A percentile compares a stretch with the other conserved stretches of the same genome.
These are phyloP conservation scores for Aureoboletus auriporus DNA, from an alignment of 768 basidiomycete genomes.

Conservation along the genomic window DNA sequence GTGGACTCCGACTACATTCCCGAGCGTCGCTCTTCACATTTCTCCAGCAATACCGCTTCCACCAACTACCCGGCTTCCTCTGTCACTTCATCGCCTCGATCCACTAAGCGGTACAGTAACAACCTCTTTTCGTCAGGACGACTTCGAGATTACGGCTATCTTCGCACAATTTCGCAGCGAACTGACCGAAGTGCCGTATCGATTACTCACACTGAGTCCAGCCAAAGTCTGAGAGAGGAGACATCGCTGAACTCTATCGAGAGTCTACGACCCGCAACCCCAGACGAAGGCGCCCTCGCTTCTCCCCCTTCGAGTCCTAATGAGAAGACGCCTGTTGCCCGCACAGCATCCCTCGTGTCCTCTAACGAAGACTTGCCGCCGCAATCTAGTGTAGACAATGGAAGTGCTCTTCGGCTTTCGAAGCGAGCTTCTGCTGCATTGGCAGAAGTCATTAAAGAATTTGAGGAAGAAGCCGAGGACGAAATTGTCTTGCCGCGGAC, in stretches of 20 bases:
- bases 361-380: conserved; percentile 28
- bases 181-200: conserved; percentile 36
- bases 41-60: conserved; percentile 36
- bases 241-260: conserved; percentile 41
- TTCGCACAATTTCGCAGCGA: conserved; percentile 51
- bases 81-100: conserved; percentile 38
- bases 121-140: conserved; percentile 83
- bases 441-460: conserved; percentile 71
- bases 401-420: conserved; percentile 31
- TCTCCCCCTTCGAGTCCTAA: conserved; percentile 43
- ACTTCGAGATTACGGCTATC: conserved; percentile 68
- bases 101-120: conserved; percentile 75
- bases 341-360: conserved; percentile 39
- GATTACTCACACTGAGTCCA: conserved; percentile 45
- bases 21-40: conserved; percentile 30
- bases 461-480: conserved; percentile 72
- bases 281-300: conserved; percentile 45
- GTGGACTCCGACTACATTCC: conserved; percentile 30
- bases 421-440: conserved; percentile 67
- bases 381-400: conserved; percentile 13
- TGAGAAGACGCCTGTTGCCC: conserved; percentile 36
- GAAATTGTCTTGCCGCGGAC: conserved; percentile 74
- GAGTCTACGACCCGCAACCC: conserved; percentile 50
- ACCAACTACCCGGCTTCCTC: conserved; percentile 37
- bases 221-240: conserved; percentile 44